These are phyloP conservation scores for Stephania cephalantha DNA, from an alignment of 164 flowering plant genomes.

Conservation along the genomic window DNA sequence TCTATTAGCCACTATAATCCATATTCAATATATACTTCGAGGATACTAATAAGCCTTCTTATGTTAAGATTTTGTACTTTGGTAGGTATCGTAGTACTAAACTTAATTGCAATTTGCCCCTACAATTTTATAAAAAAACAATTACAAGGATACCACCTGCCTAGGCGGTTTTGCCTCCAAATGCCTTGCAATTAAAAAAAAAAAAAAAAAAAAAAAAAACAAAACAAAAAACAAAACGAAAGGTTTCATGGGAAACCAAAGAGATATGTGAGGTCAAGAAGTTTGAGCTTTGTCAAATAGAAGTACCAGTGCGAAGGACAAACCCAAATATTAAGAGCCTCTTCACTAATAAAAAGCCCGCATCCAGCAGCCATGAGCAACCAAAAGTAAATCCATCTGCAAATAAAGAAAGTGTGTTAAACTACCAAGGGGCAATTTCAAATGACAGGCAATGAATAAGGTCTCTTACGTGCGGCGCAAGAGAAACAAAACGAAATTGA, in stretches of 20 bases:
- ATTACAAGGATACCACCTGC: too few relatives aligned
- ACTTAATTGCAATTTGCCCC: too few relatives aligned
- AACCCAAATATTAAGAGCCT: slow-evolving; percentile 93
- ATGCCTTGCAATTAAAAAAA: too few relatives aligned
- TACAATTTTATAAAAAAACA: too few relatives aligned
- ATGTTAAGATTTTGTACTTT: too few relatives aligned
- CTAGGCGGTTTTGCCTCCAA: too few relatives aligned
- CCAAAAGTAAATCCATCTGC: slow-evolving; percentile 94
- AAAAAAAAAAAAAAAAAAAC: too few relatives aligned
- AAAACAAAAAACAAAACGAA: too few relatives aligned
- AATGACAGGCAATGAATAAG: not conserved
- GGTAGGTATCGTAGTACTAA: too few relatives aligned
- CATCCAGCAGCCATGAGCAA: slow-evolving; percentile 90
- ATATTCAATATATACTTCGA: too few relatives aligned
- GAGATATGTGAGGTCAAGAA: not conserved
- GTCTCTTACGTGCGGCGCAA: not conserved
- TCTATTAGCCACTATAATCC: too few relatives aligned
- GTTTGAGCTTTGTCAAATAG: slow-evolving; percentile 36
- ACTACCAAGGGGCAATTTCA: not conserved
- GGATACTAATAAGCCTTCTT: too few relatives aligned
- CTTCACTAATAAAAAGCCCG: slow-evolving; percentile 86
- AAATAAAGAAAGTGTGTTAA: slow-evolving; percentile 3
- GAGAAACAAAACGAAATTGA: not conserved
- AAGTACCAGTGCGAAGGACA: slow-evolving; percentile 61
- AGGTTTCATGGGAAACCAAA: not conserved